A percentile compares a stretch with the other conserved stretches of the same genome.
phyloP scores from a whole-genome alignment of 169 alveolate species.

The Plasmodium yoelii region DNA sequence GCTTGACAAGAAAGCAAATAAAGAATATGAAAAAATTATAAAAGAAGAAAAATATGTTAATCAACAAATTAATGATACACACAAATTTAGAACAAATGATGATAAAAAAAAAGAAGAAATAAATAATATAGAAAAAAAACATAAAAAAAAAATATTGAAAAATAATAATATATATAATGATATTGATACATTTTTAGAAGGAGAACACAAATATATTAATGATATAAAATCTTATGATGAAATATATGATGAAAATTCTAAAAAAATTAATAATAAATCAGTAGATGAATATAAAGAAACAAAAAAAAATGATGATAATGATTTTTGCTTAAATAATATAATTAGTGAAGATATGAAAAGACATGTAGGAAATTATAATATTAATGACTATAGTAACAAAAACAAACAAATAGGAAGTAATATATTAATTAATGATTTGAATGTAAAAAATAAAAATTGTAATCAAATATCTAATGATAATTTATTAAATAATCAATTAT shows the following conservation, averaged over 20 bases:
- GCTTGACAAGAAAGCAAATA: conserved; percentile 22
- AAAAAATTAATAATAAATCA: background rate
- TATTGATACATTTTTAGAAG: conserved; percentile 36
- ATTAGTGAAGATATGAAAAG: conserved; percentile 41
- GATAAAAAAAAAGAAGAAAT: background rate
- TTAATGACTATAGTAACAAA: conserved; percentile 16
- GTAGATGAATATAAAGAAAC: conserved; percentile 1
- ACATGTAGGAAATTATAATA: background rate
- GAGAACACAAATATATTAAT: conserved; percentile 24
- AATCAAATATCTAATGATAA: background rate
- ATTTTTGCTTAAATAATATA: conserved; percentile 22
- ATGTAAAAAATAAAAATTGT: background rate
- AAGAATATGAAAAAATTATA: conserved; percentile 49
- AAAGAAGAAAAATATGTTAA: conserved; percentile 47
- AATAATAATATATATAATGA: conserved; percentile 22
- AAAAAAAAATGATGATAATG: conserved; percentile 2
- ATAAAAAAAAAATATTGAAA: background rate
- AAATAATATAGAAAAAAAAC: background rate
- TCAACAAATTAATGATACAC: background rate
- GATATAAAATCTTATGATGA: conserved; percentile 71
- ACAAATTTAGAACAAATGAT: background rate
- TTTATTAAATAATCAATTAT: background rate
- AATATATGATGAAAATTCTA: conserved; percentile 12
- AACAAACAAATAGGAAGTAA: conserved; percentile 19
- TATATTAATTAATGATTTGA: conserved; percentile 47